phyloP scores from a whole-genome alignment of 129 eudicot species.

The Flaveria bidentis region DNA sequence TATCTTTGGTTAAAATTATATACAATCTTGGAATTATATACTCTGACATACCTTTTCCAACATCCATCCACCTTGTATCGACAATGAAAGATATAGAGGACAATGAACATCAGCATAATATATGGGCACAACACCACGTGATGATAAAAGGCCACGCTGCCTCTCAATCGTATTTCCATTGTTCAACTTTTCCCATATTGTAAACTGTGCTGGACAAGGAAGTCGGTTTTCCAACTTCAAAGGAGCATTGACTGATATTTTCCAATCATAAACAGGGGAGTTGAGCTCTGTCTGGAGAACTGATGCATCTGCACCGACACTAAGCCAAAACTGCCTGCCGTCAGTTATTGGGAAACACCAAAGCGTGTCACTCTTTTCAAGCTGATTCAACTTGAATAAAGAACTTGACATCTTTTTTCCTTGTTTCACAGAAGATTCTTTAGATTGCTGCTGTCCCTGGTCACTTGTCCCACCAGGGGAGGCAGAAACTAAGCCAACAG shows the following conservation, averaged over 20 bases:
- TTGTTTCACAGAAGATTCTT: constrained; percentile 59
- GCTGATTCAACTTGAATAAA: constrained; percentile 59
- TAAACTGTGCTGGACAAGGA: constrained; percentile 87
- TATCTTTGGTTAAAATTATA: neutral
- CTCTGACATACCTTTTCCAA: constrained; percentile 67
- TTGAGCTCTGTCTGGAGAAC: constrained; percentile 92
- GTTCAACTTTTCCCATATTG: constrained; percentile 64
- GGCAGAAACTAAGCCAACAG: constrained; percentile 46
- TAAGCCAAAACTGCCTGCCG: constrained; percentile 71
- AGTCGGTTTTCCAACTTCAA: constrained; percentile 92
- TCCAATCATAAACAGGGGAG: constrained; percentile 96
- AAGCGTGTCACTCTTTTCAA: constrained; percentile 85
- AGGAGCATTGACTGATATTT: constrained; percentile 80
- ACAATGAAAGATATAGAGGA: constrained; percentile 62
- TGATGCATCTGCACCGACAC: constrained; percentile 85
- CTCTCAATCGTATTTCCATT: constrained; percentile 63
- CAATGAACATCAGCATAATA: constrained; percentile 83
- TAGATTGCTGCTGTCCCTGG: constrained; percentile 53
- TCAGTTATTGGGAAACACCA: constrained; percentile 58
- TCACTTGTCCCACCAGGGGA: constrained; percentile 41
- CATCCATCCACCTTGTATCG: constrained; percentile 83
- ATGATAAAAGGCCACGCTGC: constrained; percentile 68
- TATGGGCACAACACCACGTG: constrained; percentile 73
- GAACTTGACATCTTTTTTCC: constrained; percentile 48
- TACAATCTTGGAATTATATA: neutral